A percentile compares a stretch with the other conserved stretches of the same genome.
These are phyloP conservation scores for Russula virescens DNA, from an alignment of 768 basidiomycete genomes.

Conservation along the genomic window DNA sequence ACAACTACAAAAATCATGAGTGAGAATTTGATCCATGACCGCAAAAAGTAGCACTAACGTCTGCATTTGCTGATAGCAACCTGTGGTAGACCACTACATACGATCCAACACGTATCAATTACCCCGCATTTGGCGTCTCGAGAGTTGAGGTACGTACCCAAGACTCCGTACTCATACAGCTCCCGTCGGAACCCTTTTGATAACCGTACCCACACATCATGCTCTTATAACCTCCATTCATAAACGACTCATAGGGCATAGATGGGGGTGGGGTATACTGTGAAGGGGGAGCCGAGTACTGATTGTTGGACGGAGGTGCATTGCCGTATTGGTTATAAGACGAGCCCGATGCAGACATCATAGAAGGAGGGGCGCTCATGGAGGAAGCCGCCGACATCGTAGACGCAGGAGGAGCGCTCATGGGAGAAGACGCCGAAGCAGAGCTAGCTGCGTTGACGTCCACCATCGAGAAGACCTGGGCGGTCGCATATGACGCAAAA, in stretches of 20 bases:
- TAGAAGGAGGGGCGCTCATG: not conserved
- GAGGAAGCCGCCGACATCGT: not conserved
- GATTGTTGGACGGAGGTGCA: conserved; percentile 15
- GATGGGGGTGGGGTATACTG: conserved; percentile 32
- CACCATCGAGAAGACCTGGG: conserved; percentile 41
- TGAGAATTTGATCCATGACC: not conserved
- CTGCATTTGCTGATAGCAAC: conserved; percentile 12
- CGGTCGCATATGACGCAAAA: conserved; percentile 51
- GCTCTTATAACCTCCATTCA: conserved; percentile 57
- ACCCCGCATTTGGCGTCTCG: not conserved
- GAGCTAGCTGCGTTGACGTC: conserved; percentile 30
- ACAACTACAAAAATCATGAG: conserved; percentile 12
- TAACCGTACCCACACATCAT: conserved; percentile 71
- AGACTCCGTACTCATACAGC: conserved; percentile 42
- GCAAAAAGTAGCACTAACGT: not conserved
- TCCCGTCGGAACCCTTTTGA: conserved; percentile 48
- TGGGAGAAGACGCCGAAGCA: conserved; percentile 32
- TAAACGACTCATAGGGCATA: conserved; percentile 47
- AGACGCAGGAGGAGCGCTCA: conserved; percentile 28
- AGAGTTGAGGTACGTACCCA: conserved; percentile 46
- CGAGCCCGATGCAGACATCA: not conserved
- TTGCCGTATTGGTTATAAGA: conserved; percentile 11
- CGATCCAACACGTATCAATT: not conserved
- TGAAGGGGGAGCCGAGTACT: conserved; percentile 25
- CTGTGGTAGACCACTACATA: conserved; percentile 9